Base-by-base conservation (phyloP, 2,329 filamentous ascomycete genomes). In the Exutisphaerella laricina region DNA sequence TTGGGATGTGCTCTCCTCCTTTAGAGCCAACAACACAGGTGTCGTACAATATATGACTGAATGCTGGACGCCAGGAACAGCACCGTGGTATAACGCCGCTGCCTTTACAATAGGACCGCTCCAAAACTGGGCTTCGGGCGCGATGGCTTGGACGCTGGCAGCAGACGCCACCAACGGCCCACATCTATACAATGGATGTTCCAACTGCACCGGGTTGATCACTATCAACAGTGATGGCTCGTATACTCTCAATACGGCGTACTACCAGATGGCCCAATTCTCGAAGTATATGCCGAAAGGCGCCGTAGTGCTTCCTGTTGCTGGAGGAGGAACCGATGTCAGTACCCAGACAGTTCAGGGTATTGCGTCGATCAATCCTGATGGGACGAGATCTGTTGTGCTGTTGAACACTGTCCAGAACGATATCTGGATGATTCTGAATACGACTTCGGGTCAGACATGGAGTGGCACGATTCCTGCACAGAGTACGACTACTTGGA, bases 231-330 rank as follows among this genome's bases (percentile, higher is more conserved):
- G 39, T 8, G 46, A 45, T 37, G 41, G 40, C 4, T 40, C 26
- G 1, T 54, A 48, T 14, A 48, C 42, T 3, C 38, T 54, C 10
- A 51, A 49, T 4, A 46, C 43, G 16, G 51, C 49, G 10, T 54
- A 54, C 20, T 51, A 54, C 10, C 41, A 51, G 36, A 51, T 54
- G 46, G 46, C 51, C 20, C 51, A 54, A 35, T 54, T 50, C 22
- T 48, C 44, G 17, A 43, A 43, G 16, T 51, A 42, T 20, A 54
- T 54, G 37, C 51, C 49, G 2, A 40, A 30, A 16, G 49, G 46
- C 5, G 41, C 46, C 1, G 42, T 23, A 10, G 40, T 54, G 1
- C 29, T 54, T 12, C 41, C 21, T 20, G 46, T 46, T 2, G 39
- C 3, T 14, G 51, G 49, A 3, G 43, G 47, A 5, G 36, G 39